Evolutionary conservation across 2,329 filamentous ascomycete species (phyloP).

Genomic region (Acrocalymma vagum): DNA sequence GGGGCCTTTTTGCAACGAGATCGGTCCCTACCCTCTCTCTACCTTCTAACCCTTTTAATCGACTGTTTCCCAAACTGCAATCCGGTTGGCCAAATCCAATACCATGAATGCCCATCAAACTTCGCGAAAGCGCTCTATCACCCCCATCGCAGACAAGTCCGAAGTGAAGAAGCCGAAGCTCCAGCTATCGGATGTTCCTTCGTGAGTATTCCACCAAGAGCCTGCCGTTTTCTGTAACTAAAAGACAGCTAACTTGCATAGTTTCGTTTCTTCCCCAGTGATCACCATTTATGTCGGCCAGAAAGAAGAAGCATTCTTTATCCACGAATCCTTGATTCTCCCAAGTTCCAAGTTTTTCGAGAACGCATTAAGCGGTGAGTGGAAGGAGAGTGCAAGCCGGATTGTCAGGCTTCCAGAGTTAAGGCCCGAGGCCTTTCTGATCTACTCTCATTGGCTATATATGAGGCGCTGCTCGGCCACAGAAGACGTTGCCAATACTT

Average conservation of each 20-base stretch:
- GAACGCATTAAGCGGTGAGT: background rate
- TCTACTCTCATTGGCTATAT: conserved; percentile 10
- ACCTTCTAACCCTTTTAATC: no score
- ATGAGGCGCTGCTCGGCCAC: conserved; percentile 1
- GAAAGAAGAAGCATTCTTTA: conserved; percentile 1
- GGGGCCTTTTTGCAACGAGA: no score
- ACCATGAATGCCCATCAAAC: no score
- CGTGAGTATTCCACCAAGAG: conserved; percentile 4
- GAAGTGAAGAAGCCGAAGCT: background rate
- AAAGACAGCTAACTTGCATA: conserved; percentile 10
- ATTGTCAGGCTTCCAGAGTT: conserved; percentile 1
- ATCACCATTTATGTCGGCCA: no score
- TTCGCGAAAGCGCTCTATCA: background rate
- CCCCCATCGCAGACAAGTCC: background rate
- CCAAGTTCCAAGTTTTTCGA: background rate
- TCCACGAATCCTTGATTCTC: background rate
- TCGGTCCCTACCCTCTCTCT: no score
- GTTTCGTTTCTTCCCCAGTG: no score
- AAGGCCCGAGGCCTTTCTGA: background rate
- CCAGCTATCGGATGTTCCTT: background rate
- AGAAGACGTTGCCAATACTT: background rate
- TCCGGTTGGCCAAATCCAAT: no score
- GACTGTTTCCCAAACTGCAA: no score
- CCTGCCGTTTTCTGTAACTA: conserved; percentile 17
- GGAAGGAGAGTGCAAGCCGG: conserved; percentile 1